Percentiles rank a stretch among this genome's conserved stretches.
phyloP scores from a whole-genome alignment of 169 alveolate genomes.

The Eimeria maxima region DNA sequence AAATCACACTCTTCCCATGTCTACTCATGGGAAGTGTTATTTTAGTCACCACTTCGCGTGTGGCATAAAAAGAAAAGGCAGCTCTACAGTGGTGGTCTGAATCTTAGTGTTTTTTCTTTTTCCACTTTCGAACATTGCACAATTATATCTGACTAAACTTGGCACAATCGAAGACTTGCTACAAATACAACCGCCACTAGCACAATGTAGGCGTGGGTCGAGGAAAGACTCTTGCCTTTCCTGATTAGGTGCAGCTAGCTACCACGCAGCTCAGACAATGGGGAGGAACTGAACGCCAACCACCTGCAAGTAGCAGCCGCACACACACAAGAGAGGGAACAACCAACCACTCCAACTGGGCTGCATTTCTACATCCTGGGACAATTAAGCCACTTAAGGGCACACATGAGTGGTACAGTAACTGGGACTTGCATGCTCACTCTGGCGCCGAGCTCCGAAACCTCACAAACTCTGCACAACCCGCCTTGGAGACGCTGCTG shows the following conservation, averaged over 20 bases:
- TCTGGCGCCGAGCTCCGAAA: slow-evolving; percentile 83
- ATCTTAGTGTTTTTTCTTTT: neutral
- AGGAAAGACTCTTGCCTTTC: slow-evolving; percentile 30
- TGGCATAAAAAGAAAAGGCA: neutral
- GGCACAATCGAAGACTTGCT: neutral
- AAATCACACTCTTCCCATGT: neutral
- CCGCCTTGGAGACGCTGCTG: slow-evolving; percentile 75
- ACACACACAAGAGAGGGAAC: neutral
- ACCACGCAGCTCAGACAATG: slow-evolving; percentile 25
- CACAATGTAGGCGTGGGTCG: neutral
- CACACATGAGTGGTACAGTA: neutral
- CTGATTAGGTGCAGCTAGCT: neutral
- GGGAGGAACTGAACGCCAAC: slow-evolving; percentile 75
- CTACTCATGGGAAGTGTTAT: neutral
- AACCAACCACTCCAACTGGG: neutral
- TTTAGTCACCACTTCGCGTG: neutral
- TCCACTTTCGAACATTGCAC: neutral
- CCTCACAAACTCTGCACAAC: slow-evolving; percentile 79
- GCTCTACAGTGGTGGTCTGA: neutral
- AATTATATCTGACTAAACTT: neutral
- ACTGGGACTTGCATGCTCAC: slow-evolving; percentile 18
- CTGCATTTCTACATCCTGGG: neutral
- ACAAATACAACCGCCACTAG: neutral
- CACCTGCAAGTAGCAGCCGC: slow-evolving; percentile 43
- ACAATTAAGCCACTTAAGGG: neutral